phyloP scores from a whole-genome alignment of 176 grass and related monocot genomes.

The Leersia perrieri region DNA sequence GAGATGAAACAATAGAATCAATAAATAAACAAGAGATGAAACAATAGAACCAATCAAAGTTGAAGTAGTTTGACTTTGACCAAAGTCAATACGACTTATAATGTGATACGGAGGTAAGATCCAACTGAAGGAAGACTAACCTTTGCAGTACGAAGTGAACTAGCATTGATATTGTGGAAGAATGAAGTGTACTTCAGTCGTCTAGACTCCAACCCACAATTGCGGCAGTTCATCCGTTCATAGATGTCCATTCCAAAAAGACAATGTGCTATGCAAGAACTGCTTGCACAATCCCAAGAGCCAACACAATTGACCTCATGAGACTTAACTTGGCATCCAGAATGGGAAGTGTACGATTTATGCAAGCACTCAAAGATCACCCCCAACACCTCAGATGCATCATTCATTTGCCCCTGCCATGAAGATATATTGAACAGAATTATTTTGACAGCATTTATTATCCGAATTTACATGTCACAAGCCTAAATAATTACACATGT shows the following conservation, averaged over 20 bases:
- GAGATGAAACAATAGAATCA: constrained; percentile 2
- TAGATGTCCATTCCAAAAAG: constrained; percentile 93
- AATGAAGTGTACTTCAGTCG: constrained; percentile 90
- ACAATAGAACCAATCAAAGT: too few relatives aligned
- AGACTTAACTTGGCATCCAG: constrained; percentile 50
- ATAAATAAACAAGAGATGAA: too few relatives aligned
- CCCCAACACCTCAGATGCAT: constrained; percentile 93
- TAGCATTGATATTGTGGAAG: constrained; percentile 98
- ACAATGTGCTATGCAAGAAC: constrained; percentile 73
- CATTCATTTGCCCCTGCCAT: constrained; percentile 95
- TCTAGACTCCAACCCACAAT: constrained; percentile 70
- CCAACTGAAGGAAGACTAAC: constrained; percentile 37
- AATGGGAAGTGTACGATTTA: constrained; percentile 59
- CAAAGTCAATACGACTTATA: too few relatives aligned
- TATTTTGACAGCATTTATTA: neutral
- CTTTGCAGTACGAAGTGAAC: constrained; percentile 78
- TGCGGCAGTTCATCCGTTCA: constrained; percentile 89
- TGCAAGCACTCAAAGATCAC: constrained; percentile 96
- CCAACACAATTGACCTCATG: constrained; percentile 53
- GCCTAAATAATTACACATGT: neutral
- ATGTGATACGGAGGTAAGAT: too few relatives aligned
- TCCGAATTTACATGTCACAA: neutral
- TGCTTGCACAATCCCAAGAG: constrained; percentile 87
- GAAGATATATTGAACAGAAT: constrained; percentile 12
- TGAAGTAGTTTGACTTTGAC: too few relatives aligned